Percentiles rank a stretch among this genome's conserved stretches.
Evolutionary conservation across 768 basidiomycete species (phyloP).

Genomic region (Calocera cornea): DNA sequence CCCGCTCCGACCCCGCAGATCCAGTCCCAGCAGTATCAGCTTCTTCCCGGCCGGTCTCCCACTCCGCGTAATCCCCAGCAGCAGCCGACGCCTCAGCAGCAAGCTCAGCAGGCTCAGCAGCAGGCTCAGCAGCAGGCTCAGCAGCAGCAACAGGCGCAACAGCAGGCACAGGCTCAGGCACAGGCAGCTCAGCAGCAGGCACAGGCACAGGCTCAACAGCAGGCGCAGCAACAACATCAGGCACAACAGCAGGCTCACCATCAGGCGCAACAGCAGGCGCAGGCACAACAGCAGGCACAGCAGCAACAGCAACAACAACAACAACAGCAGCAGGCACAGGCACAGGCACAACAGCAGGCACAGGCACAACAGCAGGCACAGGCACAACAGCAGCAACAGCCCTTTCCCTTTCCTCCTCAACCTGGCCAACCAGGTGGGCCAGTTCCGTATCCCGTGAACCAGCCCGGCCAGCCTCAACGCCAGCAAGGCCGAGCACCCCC

Average conservation of each 20-base stretch:
- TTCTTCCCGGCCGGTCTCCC: background rate
- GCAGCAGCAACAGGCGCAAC: constrained; percentile 21
- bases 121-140: constrained; percentile 9
- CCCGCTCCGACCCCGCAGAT: background rate
- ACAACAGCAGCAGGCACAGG: constrained; percentile 10
- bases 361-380: constrained; percentile 15
- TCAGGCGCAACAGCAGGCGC: constrained; percentile 12
- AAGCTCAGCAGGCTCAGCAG: constrained; percentile 14
- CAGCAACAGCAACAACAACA: background rate
- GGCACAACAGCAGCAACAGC: constrained; percentile 11
- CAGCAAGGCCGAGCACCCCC: background rate
- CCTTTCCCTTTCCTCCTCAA: constrained; percentile 1
- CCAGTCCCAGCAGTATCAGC: constrained; percentile 5
- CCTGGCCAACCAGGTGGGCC: constrained; percentile 7
- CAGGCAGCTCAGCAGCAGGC: constrained; percentile 10
- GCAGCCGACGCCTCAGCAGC: constrained; percentile 20
- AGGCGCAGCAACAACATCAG: too few species aligned
- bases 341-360: constrained; percentile 11
- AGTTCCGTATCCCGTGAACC: constrained; percentile 20
- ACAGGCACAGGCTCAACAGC: background rate
- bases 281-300: background rate
- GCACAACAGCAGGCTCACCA: constrained; percentile 11
- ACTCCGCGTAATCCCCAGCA: constrained; percentile 9
- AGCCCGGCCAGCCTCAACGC: constrained; percentile 1
- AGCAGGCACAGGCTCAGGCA: constrained; percentile 16